Evolutionary conservation across 768 basidiomycete species (phyloP).

Genomic region (Calocera viscosa): DNA sequence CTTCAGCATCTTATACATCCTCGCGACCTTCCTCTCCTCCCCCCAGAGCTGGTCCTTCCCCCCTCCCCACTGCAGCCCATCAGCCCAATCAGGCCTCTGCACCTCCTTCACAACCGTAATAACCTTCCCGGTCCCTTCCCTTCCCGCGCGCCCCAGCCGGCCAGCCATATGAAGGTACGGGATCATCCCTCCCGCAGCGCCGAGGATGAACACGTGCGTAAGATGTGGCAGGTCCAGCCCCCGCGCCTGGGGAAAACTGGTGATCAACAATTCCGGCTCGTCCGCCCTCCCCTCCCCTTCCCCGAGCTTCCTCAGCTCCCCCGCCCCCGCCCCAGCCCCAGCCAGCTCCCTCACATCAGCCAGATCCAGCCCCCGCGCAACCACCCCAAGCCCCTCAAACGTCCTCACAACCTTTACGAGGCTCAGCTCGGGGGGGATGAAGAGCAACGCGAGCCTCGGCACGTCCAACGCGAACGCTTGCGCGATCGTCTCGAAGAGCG

Average conservation of each 20-base stretch:
- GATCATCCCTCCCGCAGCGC: conserved; percentile 40
- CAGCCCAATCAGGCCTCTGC: background rate
- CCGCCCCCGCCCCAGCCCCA: conserved; percentile 55
- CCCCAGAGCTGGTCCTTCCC: background rate
- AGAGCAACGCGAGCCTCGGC: conserved; percentile 51
- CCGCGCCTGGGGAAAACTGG: conserved; percentile 55
- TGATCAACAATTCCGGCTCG: conserved; percentile 52
- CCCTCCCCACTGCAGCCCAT: background rate
- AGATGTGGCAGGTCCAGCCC: conserved; percentile 61
- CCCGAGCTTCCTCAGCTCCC: conserved; percentile 35
- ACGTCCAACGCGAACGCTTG: conserved; percentile 62
- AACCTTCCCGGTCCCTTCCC: conserved; percentile 39
- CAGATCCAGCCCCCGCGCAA: conserved; percentile 51
- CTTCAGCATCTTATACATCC: background rate
- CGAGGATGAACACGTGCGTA: conserved; percentile 63
- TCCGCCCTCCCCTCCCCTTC: conserved; percentile 29
- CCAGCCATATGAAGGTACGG: conserved; percentile 60
- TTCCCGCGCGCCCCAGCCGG: conserved; percentile 45
- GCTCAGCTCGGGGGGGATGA: conserved; percentile 48
- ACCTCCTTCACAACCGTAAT: conserved; percentile 43
- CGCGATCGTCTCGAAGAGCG: conserved; percentile 54
- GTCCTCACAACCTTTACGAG: conserved; percentile 54
- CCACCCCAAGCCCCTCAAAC: conserved; percentile 49
- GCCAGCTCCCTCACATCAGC: conserved; percentile 31
- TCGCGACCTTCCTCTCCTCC: conserved; percentile 4